phyloP scores from a whole-genome alignment of 306 rosid species.

The Castanopsis chinensis region DNA sequence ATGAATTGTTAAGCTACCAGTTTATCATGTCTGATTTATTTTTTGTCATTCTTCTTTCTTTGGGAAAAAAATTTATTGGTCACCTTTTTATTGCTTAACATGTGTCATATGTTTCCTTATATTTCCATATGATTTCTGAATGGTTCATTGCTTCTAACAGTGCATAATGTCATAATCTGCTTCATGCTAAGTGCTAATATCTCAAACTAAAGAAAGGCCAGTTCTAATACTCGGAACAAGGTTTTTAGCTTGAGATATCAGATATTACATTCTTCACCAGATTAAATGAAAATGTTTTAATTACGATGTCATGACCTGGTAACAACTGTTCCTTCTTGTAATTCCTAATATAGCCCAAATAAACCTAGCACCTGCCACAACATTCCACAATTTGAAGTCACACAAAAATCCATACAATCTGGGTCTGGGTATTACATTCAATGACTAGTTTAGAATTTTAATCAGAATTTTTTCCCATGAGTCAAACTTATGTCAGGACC shows the following conservation, averaged over 20 bases:
- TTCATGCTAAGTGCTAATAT: neutral
- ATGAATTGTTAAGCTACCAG: neutral
- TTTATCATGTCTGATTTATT: constrained; percentile 2
- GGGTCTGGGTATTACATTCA: too few species aligned
- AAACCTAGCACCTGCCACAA: too few species aligned
- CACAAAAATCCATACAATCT: too few species aligned
- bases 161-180: neutral
- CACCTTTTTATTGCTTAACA: neutral
- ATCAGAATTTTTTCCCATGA: too few species aligned
- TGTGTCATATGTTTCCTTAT: neutral
- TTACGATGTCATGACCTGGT: neutral
- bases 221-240: neutral
- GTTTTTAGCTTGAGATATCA: neutral
- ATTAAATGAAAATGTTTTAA: neutral
- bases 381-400: too few species aligned
- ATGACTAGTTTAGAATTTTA: neutral
- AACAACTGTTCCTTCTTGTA: too few species aligned
- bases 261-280: neutral
- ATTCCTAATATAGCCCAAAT: too few species aligned
- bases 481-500: neutral
- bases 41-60: neutral
- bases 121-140: neutral
- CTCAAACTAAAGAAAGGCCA: neutral
- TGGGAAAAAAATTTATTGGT: too few species aligned
- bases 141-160: neutral